Evolutionary conservation across 2,329 filamentous ascomycete species (phyloP), one percentile per base, ranked within the genome.

Genomic region (Falciphora oryzae): DNA sequence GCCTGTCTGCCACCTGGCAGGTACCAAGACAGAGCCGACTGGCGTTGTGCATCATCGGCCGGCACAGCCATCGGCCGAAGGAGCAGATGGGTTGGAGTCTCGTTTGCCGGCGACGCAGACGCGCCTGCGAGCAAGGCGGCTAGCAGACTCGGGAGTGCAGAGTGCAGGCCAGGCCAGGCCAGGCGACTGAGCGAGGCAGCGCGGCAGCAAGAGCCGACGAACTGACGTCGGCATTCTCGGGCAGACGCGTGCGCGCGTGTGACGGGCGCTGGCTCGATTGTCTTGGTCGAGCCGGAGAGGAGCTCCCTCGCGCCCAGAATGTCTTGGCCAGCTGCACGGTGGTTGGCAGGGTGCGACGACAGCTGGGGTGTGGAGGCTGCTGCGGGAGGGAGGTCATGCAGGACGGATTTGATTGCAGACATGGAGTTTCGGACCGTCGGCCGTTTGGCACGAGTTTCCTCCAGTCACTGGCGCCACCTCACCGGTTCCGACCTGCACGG

Each of bases 391-490:
- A 32, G 32, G 5, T 32, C 32, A 4, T 58, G 57, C 31, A 60
- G 58, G 58, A n/a, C 27, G 31, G 22, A 60, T n/a, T 60, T 60
- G 58, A 60, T 60, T 60, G 31, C 28, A 28, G 58, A 31, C 58
- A 10, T 31, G 71, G 71, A 72, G 70, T 72, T 68, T 71, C 71
- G 71, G 71, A 67, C 71, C 71, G 71, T 61, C 69, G 65, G 67
- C 71, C 71, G 71, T 8, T 22, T 31, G 27, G 14, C 27, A 31
- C 44, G 31, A 35, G 58, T 22, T 60, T 38, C 31, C 58, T 31
- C 31, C 58, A 38, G 31, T 35, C 22, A 35, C 57, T 59, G 57
- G 27, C 57, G 25, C 57, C 57, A 59, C 8, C 32, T 35, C 32
- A 35, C 57, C 11, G 25, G 66, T 65, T 63, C 62, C 35, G 60